These are phyloP conservation scores for Alternaria sp. DNA, from an alignment of 2,329 filamentous ascomycete species.

Conservation along the genomic window DNA sequence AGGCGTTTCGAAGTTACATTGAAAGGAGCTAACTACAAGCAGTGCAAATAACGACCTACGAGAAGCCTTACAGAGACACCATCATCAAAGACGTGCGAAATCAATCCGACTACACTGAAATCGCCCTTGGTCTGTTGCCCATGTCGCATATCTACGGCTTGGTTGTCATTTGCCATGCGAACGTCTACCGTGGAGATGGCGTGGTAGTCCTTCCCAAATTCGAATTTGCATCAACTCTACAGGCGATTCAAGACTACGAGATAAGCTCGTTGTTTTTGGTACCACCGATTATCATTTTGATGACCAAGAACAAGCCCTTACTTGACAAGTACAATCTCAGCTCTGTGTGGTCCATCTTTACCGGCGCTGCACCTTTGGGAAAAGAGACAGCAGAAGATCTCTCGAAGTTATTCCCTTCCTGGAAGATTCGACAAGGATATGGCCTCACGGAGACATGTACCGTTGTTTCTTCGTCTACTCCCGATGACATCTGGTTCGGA, in stretches of 20 bases:
- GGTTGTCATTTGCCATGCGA: slow-evolving; percentile 72
- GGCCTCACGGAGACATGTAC: slow-evolving; percentile 81
- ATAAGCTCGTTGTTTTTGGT: slow-evolving; percentile 74
- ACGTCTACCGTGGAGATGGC: slow-evolving; percentile 75
- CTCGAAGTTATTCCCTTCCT: slow-evolving; percentile 67
- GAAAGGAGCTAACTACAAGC: slow-evolving; percentile 11
- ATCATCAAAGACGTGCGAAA: slow-evolving; percentile 44
- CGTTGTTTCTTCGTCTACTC: slow-evolving; percentile 68
- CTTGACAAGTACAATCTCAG: slow-evolving; percentile 75
- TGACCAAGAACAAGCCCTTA: slow-evolving; percentile 70
- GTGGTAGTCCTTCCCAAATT: slow-evolving; percentile 78
- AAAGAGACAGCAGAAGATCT: slow-evolving; percentile 74
- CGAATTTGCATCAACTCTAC: slow-evolving; percentile 71
- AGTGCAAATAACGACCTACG: slow-evolving; percentile 67
- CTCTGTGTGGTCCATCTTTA: slow-evolving; percentile 71
- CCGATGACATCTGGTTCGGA: slow-evolving; percentile 72
- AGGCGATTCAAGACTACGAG: slow-evolving; percentile 72
- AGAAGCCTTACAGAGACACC: slow-evolving; percentile 57
- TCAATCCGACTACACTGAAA: slow-evolving; percentile 59
- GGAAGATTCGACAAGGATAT: slow-evolving; percentile 75
- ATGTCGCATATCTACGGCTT: slow-evolving; percentile 85
- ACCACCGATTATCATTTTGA: slow-evolving; percentile 80
- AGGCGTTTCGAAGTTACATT: background rate
- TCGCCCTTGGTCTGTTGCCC: slow-evolving; percentile 73
- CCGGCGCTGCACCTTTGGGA: slow-evolving; percentile 80